Conservation (phyloP, 1,139 yeast genomes). For the Lodderomyces pseudojiufengensis region DNA sequence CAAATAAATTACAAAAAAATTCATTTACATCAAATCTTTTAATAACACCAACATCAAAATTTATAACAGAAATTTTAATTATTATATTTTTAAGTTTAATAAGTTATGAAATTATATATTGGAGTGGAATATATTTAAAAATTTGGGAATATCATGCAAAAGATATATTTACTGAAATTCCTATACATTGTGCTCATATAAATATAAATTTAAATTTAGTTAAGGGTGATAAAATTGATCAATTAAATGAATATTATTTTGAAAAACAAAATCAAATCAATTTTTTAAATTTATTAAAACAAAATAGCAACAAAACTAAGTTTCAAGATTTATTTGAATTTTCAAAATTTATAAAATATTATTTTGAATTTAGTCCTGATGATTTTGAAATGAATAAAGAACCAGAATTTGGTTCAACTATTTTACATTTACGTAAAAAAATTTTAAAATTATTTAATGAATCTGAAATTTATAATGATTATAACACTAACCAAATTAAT, state of each 20-base stretch:
- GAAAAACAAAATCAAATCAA: constrained; percentile 31
- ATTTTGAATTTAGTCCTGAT: constrained; percentile 77
- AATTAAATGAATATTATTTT: constrained; percentile 26
- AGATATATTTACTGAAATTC: constrained; percentile 64
- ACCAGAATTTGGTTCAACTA: constrained; percentile 68
- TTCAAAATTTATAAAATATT: constrained; percentile 49
- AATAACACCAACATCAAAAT: constrained; percentile 26
- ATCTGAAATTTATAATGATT: constrained; percentile 40
- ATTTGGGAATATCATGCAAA: constrained; percentile 63
- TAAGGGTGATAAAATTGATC: constrained; percentile 16
- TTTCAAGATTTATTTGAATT: constrained; percentile 21
- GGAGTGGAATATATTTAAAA: constrained; percentile 46
- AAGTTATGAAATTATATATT: constrained; percentile 43
- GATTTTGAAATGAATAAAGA: constrained; percentile 59
- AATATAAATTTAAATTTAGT: constrained; percentile 50
- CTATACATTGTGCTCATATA: constrained; percentile 75
- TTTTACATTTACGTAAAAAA: constrained; percentile 56
- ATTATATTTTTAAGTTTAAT: constrained; percentile 31
- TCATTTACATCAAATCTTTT: constrained; percentile 29
- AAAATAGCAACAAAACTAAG: too few relatives aligned
- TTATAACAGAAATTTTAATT: constrained; percentile 41
- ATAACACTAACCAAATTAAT: constrained; percentile 17
- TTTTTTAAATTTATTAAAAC: constrained; percentile 13
- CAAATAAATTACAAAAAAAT: constrained; percentile 14
- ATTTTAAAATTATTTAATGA: constrained; percentile 50